Evolutionary conservation across 2,329 filamentous ascomycete genomes (phyloP).

Genomic region (Aspergillus sp.): DNA sequence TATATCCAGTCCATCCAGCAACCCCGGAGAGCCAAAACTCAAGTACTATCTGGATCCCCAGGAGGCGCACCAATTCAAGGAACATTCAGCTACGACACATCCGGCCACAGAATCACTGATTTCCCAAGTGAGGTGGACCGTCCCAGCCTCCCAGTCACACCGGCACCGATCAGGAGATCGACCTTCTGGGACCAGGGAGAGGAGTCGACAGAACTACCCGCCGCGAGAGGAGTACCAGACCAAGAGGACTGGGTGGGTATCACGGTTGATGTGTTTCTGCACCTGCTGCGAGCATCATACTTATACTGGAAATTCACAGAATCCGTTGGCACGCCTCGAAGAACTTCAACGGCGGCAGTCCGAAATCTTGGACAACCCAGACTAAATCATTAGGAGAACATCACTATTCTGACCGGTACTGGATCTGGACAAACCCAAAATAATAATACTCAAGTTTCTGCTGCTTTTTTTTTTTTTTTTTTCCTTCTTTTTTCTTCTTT

Average conservation of each 20-base stretch:
- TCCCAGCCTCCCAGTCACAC: constrained; percentile 85
- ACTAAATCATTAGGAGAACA: background rate
- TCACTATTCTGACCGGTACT: too few species aligned
- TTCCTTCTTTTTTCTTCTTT: too few species aligned
- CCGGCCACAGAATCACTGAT: constrained; percentile 68
- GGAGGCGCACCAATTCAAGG: constrained; percentile 1
- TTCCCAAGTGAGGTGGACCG: constrained; percentile 79
- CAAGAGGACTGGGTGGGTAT: constrained; percentile 94
- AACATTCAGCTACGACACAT: constrained; percentile 21
- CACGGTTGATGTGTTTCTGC: constrained; percentile 41
- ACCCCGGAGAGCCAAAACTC: constrained; percentile 48
- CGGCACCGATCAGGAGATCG: constrained; percentile 68
- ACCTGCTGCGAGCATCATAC: constrained; percentile 38
- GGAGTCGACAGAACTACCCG: constrained; percentile 55
- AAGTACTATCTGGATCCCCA: constrained; percentile 28
- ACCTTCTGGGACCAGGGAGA: constrained; percentile 62
- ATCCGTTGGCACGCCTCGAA: constrained; percentile 65
- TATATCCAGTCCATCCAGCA: constrained; percentile 78
- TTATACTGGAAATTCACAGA: constrained; percentile 53
- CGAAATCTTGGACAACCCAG: constrained; percentile 51
- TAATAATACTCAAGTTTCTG: too few species aligned
- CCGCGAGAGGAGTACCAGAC: constrained; percentile 75
- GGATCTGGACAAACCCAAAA: too few species aligned
- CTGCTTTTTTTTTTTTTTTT: too few species aligned
- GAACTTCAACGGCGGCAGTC: constrained; percentile 65